Base-by-base conservation (phyloP, 371 early-diverging fungal species). In the Haplosporangium sp. region DNA sequence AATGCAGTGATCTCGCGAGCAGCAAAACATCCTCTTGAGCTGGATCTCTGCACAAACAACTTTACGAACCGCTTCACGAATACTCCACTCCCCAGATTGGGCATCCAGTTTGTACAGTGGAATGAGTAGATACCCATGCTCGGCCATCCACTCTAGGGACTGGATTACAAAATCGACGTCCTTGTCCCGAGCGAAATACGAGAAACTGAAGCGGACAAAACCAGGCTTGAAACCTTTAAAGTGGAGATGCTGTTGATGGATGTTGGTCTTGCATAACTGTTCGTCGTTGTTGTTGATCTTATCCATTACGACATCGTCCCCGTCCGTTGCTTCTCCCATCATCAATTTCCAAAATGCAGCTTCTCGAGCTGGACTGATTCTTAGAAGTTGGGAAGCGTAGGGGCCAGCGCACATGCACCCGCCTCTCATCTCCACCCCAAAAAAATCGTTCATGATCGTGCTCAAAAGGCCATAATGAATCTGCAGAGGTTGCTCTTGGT, bases 401-500 rank as follows among this genome's bases (percentile, higher is more conserved):
- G 74, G 74, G 0, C 69, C 75, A 1, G 75, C 69, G 29, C 65
- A 69, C 69, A 69, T 74, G 51, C 75, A 65, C 6, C 69, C 75
- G 13, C 75, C 69, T 21, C 69, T n/a, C 75, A 74, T 74, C 62
- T 74, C 69, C 37, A 74, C 29, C 16, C 69, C 75, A 54, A 74
- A 74, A 37, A 74, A 74, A 42, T 69, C 75, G 40, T 69, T 74
- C 75, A 74, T 74, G 36, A 69, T 64, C 46, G 69, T 69, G 58
- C 75, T 75, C 51, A 74, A 43, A n/a, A 74, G 53, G 5, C 62
- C 68, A 56, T 69, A 64, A 10, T 74, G 74, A 42, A 74, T 69
- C 65, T 68, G 74, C 23, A 74, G 29, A 11, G 65, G 59, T 11
- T 38, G 48, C 59, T 36, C 21, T 2, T 48, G 42, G 8, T 55